phyloP scores from a whole-genome alignment of 2,329 filamentous ascomycete species.

The Botryotinia narcissicola region DNA sequence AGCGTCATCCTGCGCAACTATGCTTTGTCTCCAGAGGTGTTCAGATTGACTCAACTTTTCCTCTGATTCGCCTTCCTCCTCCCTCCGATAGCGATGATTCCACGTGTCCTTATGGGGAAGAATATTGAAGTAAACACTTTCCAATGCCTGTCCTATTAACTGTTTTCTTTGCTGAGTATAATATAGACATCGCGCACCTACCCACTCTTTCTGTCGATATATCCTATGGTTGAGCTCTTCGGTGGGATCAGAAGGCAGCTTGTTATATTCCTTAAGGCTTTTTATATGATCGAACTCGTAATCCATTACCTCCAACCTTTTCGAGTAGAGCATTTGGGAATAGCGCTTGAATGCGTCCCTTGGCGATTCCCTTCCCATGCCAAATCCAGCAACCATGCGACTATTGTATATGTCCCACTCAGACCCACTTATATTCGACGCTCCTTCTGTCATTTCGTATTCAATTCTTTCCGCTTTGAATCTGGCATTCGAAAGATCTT shows the following conservation, averaged over 20 bases:
- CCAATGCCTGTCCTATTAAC: not conserved
- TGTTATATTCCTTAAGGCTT: not conserved
- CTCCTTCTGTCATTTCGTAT: not conserved
- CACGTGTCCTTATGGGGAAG: fast-evolving
- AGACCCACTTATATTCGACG: not conserved
- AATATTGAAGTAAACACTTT: not conserved
- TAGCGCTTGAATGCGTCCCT: not conserved
- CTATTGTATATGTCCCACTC: not conserved
- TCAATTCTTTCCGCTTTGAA: fast-evolving
- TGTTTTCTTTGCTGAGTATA: not conserved
- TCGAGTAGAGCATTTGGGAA: not conserved
- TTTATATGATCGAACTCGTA: not conserved
- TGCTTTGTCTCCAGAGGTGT: not conserved
- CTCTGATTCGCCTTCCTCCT: not conserved
- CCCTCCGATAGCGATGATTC: fast-evolving
- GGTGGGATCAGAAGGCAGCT: not conserved
- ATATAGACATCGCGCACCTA: not conserved
- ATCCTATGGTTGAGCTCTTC: not conserved
- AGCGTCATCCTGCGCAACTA: not conserved
- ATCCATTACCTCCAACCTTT: not conserved
- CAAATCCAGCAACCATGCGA: not conserved
- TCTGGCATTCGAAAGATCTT: not conserved
- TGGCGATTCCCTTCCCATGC: not conserved
- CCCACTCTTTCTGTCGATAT: not conserved
- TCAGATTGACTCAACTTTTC: not conserved